Percentiles rank a stretch among this genome's conserved stretches.
These are phyloP conservation scores for Penicillium sp. DNA, from an alignment of 2,329 filamentous ascomycete species.

Conservation along the genomic window DNA sequence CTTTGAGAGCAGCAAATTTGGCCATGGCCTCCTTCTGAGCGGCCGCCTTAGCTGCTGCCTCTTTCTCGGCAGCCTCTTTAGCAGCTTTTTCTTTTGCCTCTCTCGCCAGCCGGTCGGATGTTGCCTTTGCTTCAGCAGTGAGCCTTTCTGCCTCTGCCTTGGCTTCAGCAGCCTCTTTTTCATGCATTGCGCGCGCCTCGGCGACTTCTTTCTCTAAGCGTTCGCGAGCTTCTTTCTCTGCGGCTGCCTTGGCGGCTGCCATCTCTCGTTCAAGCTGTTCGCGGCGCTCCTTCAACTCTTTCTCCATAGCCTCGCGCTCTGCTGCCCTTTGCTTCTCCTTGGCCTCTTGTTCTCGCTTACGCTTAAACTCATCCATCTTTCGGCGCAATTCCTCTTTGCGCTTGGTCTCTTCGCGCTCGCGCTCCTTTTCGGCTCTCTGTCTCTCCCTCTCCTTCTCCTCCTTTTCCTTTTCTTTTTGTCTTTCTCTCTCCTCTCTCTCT, in stretches of 20 bases:
- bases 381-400: conserved; percentile 39
- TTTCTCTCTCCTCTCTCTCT: conserved; percentile 3
- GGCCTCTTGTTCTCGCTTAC: conserved; percentile 38
- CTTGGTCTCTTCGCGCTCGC: conserved; percentile 32
- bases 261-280: conserved; percentile 42
- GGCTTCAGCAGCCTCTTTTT: conserved; percentile 25
- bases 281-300: conserved; percentile 39
- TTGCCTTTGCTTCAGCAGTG: conserved; percentile 29
- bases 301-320: conserved; percentile 43
- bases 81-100: conserved; percentile 37
- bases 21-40: conserved; percentile 41
- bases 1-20: conserved; percentile 40
- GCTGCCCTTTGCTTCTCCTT: conserved; percentile 40
- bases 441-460: conserved; percentile 18
- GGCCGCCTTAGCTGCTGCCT: conserved; percentile 47
- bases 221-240: conserved; percentile 37
- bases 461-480: conserved; percentile 1
- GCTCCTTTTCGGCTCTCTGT: conserved; percentile 27
- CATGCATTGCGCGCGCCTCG: conserved; percentile 16
- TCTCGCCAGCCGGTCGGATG: conserved; percentile 31
- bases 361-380: conserved; percentile 41
- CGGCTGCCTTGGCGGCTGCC: conserved; percentile 33
- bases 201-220: conserved; percentile 31
- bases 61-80: conserved; percentile 64
- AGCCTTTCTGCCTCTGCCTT: conserved; percentile 16